Conservation (phyloP, 106 monocot species). For the Dioscorea zingiberensis region DNA sequence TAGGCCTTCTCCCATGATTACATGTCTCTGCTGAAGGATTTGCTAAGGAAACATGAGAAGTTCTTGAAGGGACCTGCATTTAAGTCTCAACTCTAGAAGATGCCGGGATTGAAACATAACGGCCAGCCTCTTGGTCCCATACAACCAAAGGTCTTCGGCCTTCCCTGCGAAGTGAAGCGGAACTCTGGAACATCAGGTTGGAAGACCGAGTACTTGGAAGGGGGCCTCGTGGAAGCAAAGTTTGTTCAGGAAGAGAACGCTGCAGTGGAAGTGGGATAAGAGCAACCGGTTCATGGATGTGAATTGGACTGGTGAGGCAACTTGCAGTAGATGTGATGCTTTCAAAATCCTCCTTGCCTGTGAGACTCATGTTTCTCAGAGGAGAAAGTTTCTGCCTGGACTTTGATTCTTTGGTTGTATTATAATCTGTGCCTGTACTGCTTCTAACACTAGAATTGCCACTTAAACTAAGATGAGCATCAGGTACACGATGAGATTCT, state of each 20-base stretch:
- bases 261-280: constrained; percentile 24
- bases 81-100: constrained; percentile 33
- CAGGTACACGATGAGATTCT: constrained; percentile 26
- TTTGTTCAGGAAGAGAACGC: constrained; percentile 11
- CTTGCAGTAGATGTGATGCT: constrained; percentile 60
- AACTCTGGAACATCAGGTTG: constrained; percentile 68
- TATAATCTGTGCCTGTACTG: constrained; percentile 60
- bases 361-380: constrained; percentile 45
- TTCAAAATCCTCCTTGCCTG: constrained; percentile 84
- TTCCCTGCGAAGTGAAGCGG: constrained; percentile 38
- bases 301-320: constrained; percentile 77
- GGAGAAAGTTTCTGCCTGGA: constrained; percentile 42
- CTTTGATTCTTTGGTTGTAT: constrained; percentile 30
- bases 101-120: too few relatives aligned
- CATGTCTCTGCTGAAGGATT: constrained; percentile 26
- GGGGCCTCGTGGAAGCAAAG: constrained; percentile 19
- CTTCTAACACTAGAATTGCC: constrained; percentile 67
- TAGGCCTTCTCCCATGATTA: constrained; percentile 19
- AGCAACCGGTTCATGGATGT: constrained; percentile 29
- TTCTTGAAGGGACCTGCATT: constrained; percentile 14
- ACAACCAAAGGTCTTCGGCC: constrained; percentile 64
- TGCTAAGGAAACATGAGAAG: constrained; percentile 10
- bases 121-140: constrained; percentile 95
- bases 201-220: constrained; percentile 26
- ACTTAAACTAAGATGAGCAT: constrained; percentile 43